phyloP scores from a whole-genome alignment of 2,329 filamentous ascomycete species.

The Alternaria brassicae region DNA sequence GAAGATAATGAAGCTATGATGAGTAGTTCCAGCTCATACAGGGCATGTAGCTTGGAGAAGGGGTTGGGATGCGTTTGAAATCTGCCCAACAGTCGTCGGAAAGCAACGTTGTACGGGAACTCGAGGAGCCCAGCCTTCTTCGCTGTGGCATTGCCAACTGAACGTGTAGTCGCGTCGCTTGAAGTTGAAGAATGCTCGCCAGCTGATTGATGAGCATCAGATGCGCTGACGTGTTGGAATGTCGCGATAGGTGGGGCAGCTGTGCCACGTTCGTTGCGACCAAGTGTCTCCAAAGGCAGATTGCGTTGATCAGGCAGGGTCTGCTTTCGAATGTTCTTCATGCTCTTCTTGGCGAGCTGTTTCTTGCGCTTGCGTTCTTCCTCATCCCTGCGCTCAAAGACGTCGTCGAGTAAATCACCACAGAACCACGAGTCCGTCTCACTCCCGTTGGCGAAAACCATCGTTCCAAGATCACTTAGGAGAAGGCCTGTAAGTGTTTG shows the following conservation, averaged over 20 bases:
- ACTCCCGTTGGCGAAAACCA: constrained; percentile 85
- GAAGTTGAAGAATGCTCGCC: constrained; percentile 56
- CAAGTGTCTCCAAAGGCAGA: constrained; percentile 53
- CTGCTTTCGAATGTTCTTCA: constrained; percentile 63
- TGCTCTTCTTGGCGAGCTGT: constrained; percentile 58
- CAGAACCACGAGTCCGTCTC: constrained; percentile 91
- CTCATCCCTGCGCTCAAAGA: constrained; percentile 51
- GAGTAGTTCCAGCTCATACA: constrained; percentile 83
- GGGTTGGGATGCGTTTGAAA: constrained; percentile 92
- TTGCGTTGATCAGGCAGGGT: constrained; percentile 45
- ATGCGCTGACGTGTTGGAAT: constrained; percentile 51
- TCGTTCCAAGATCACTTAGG: constrained; percentile 85
- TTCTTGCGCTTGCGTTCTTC: constrained; percentile 51
- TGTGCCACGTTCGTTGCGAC: constrained; percentile 51
- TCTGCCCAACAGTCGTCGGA: constrained; percentile 78
- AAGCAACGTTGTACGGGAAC: constrained; percentile 83
- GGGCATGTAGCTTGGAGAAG: constrained; percentile 79
- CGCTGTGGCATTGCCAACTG: constrained; percentile 50
- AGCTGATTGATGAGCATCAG: constrained; percentile 51
- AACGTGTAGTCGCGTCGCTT: constrained; percentile 54
- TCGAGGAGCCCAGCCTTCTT: constrained; percentile 59
- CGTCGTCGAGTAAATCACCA: constrained; percentile 62
- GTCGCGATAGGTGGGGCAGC: constrained; percentile 53
- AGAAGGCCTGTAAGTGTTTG: constrained; percentile 83
- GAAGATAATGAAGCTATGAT: constrained; percentile 76